Evolutionary conservation across 2,329 filamentous ascomycete genomes (phyloP), one percentile per base, ranked within the genome.

Genomic region (Cytospora piceicola): DNA sequence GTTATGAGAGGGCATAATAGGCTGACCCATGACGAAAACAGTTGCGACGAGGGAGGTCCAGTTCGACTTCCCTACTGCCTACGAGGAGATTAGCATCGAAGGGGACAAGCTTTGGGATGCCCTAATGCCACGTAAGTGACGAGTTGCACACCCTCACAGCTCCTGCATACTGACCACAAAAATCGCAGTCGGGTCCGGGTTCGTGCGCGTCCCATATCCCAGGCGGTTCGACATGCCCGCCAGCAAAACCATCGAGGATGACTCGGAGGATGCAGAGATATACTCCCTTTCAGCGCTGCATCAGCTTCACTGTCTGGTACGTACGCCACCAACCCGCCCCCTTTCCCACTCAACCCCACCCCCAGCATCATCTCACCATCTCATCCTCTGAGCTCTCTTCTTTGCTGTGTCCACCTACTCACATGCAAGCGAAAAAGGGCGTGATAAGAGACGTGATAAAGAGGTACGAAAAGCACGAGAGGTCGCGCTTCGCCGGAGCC

Each of bases 391-490:
- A n/a, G n/a, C n/a, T n/a, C 14, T 29, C 58, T 49, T 20, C n/a
- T 3, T 4, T 4, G 29, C 3, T 14, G 3, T 32, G 3, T 14
- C 17, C 22, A 32, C 11, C 24, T 22, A 24, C 30, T 42, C 39
- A 58, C 11, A n/a, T 34, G 4, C 24, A 7, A 29, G 12, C 27
- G 5, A 34, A 20, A 42, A 39, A 68, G 66, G 66, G 63, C 56
- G 66, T 68, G 55, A 55, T 68, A n/a, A 57, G 63, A n/a, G 63
- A 68, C 24, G 63, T 66, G 22, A 61, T 66, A 15, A 68, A 68
- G 8, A 69, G 65, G 29, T 66, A 65, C 55, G 66, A 68, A n/a
- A 46, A 36, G 32, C 63, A 68, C 27, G 64, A 65, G 49, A 65
- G 65, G 53, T 67, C 65, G 14, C 65, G 65, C 34, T 67, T 67